Base-by-base conservation (phyloP, 352 stramenopile genomes). In the Globisporangium emineosum region DNA sequence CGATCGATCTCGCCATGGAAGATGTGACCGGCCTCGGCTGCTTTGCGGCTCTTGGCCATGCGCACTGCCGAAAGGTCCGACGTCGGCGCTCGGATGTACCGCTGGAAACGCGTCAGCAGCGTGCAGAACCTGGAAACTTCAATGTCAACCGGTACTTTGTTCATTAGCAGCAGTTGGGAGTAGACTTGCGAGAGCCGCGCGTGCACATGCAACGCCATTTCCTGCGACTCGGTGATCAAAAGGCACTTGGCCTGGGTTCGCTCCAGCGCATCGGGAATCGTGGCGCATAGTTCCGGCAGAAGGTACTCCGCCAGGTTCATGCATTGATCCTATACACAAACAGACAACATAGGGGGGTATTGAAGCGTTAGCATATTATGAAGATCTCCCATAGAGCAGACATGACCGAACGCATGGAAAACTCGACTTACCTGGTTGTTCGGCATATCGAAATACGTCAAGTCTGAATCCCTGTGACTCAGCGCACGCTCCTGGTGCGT, bases 61-160 rank as follows among this genome's bases (percentile, higher is more conserved):
- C 50, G 45, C 10, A 64, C 27, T 12, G 33, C 32, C n/a, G 54
- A 60, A 5, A 27, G 1, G 13, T 60, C 33, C 21, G 54, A 47
- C 19, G 37, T 60, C 15, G 54, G 32, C 19, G 37, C 54, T 17
- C 54, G 32, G n/a, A 60, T 21, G 54, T 49, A 60, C 12, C 37
- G 54, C 21, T 64, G 42, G 25, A 64, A 64, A 2, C 58, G 52
- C 8, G 27, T 30, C n/a, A 64, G 58, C 30, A 64, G 10, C 32
- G 40, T 29, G 13, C 50, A 54, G 17, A 50, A 64, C 15, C 49
- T 56, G 7, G 35, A 17, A 19, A 64, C 58, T 37, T 37, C 58
- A n/a, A 50, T 29, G 12, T 64, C 58, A 5, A 7, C 30, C 13
- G 45, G 45, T 2, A 29, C 9, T 17, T 55, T 56, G 58, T 57